A percentile compares a stretch with the other conserved stretches of the same genome.
Evolutionary conservation across 2,329 filamentous ascomycete genomes (phyloP).

Genomic region (Elsinoe ampelina): DNA sequence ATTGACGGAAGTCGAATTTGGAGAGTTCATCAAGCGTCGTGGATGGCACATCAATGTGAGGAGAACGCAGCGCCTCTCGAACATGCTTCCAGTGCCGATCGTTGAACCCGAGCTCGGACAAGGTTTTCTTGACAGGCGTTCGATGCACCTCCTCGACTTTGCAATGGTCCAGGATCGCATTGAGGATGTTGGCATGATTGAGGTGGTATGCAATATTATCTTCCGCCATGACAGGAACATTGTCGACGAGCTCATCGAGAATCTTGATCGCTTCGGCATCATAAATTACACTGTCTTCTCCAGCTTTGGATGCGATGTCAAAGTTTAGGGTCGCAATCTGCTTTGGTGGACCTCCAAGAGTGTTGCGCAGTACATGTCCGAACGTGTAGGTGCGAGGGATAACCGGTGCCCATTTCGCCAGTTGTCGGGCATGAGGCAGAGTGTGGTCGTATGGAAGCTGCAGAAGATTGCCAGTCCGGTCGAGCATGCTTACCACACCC

Average conservation of each 20-base stretch:
- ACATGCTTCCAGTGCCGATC: conserved; percentile 77
- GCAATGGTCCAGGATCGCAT: conserved; percentile 84
- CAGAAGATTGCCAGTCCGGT: conserved; percentile 74
- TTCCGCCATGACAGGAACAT: conserved; percentile 62
- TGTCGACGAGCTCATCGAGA: conserved; percentile 75
- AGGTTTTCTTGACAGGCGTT: conserved; percentile 64
- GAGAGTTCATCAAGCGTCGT: conserved; percentile 86
- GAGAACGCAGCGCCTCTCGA: conserved; percentile 69
- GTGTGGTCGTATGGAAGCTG: conserved; percentile 94
- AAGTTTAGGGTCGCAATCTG: conserved; percentile 89
- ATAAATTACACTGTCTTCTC: conserved; percentile 74
- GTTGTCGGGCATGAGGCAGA: conserved; percentile 72
- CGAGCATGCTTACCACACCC: conserved; percentile 71
- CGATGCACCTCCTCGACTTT: conserved; percentile 62
- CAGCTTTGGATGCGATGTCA: conserved; percentile 72
- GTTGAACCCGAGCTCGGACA: conserved; percentile 80
- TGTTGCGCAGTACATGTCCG: conserved; percentile 76
- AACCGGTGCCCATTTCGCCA: conserved; percentile 60
- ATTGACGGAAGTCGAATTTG: conserved; percentile 79
- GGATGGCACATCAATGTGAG: conserved; percentile 69
- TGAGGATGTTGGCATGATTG: conserved; percentile 78
- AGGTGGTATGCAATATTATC: conserved; percentile 79
- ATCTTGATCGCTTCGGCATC: conserved; percentile 94
- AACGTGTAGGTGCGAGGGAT: conserved; percentile 77
- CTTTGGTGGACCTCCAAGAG: conserved; percentile 67